These are phyloP conservation scores for Tuber aestivum DNA, from an alignment of 495 filamentous ascomycete species.

Conservation along the genomic window DNA sequence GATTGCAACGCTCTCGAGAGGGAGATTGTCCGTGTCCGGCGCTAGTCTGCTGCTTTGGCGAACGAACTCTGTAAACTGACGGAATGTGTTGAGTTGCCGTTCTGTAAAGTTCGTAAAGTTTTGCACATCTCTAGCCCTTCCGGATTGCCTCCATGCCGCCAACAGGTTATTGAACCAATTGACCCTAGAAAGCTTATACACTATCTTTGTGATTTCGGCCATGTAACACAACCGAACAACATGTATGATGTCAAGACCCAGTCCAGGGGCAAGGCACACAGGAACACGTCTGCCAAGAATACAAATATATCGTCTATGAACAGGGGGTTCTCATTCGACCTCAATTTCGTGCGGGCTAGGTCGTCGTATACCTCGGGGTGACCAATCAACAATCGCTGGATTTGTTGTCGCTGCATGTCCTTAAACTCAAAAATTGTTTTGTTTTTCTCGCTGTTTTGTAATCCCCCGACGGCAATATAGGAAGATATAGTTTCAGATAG, in stretches of 20 bases:
- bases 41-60: background rate
- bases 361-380: constrained; percentile 44
- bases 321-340: constrained; percentile 54
- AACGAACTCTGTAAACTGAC: constrained; percentile 6
- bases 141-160: constrained; percentile 25
- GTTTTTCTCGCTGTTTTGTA: constrained; percentile 56
- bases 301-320: constrained; percentile 74
- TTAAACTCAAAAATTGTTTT: constrained; percentile 62
- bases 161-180: constrained; percentile 37
- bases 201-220: constrained; percentile 76
- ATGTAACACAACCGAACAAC: constrained; percentile 84
- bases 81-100: constrained; percentile 33
- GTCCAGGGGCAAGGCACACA: constrained; percentile 62
- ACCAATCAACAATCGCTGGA: constrained; percentile 65
- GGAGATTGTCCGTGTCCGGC: constrained; percentile 5
- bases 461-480: constrained; percentile 70
- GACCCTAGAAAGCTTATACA: constrained; percentile 44
- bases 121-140: constrained; percentile 3
- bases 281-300: constrained; percentile 75
- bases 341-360: constrained; percentile 13
- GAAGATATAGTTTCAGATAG: constrained; percentile 81
- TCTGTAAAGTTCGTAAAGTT: constrained; percentile 25
- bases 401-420: constrained; percentile 63
- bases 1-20: constrained; percentile 32
- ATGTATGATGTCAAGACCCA: constrained; percentile 71